These are phyloP conservation scores for Boletus insuetus DNA, from an alignment of 768 basidiomycete genomes.

Conservation along the genomic window DNA sequence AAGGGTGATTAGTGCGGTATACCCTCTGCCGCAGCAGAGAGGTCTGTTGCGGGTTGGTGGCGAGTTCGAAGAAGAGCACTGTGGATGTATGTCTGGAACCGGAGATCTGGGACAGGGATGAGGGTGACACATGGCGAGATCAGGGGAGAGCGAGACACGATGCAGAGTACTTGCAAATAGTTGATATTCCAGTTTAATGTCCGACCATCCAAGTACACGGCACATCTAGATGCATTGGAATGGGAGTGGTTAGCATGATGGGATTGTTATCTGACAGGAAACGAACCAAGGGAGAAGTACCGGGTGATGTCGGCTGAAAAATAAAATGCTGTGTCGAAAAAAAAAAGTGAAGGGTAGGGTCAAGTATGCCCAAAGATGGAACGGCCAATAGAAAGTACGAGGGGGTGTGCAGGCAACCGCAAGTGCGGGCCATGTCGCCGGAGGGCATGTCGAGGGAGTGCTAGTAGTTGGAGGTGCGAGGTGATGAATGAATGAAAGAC, in stretches of 20 bases:
- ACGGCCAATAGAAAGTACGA: background rate
- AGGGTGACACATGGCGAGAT: constrained; percentile 13
- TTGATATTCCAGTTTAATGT: constrained; percentile 21
- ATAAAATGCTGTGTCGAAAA: background rate
- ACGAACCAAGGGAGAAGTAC: constrained; percentile 14
- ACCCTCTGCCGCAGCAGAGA: constrained; percentile 21
- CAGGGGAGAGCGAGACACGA: constrained; percentile 10
- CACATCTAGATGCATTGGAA: background rate
- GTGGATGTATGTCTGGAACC: constrained; percentile 8
- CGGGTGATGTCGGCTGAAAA: background rate
- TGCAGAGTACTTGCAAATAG: constrained; percentile 1
- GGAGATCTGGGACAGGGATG: constrained; percentile 14
- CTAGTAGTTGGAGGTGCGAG: background rate
- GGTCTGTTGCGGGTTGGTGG: constrained; percentile 3
- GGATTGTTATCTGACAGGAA: background rate
- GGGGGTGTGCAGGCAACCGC: background rate
- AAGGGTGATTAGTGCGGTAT: constrained; percentile 7
- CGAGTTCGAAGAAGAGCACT: constrained; percentile 11
- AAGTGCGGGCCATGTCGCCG: background rate
- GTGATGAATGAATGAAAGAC: background rate
- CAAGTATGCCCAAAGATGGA: constrained; percentile 2
- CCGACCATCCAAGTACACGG: constrained; percentile 10
- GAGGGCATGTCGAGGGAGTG: background rate
- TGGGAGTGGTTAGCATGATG: too few relatives aligned
- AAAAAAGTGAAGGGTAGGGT: background rate